Evolutionary conservation across 2,329 filamentous ascomycete species (phyloP).

Genomic region (Akanthomyces dipterigenus): DNA sequence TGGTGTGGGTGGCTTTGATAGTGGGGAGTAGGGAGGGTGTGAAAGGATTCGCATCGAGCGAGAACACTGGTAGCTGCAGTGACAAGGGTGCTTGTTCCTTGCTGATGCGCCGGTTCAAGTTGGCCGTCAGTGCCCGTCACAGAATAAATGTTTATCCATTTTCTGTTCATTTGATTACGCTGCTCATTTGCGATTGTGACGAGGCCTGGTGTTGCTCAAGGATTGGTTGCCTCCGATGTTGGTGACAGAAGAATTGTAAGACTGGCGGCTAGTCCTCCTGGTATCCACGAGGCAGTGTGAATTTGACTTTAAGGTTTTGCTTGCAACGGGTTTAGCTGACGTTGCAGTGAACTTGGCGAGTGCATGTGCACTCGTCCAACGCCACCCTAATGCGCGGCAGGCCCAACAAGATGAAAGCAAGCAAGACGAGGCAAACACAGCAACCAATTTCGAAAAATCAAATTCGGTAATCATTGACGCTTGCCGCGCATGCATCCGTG

Average conservation of each 20-base stretch:
- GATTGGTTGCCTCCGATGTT: neutral
- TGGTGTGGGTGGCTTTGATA: slow-evolving; percentile 3
- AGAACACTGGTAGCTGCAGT: neutral
- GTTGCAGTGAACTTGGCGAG: neutral
- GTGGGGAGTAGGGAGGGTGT: neutral
- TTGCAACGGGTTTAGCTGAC: neutral
- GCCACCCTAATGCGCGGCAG: neutral
- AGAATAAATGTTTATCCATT: neutral
- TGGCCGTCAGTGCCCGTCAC: neutral
- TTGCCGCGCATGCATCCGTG: neutral
- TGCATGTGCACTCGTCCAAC: neutral
- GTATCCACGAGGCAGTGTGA: neutral
- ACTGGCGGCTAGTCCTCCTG: neutral
- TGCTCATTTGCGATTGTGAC: neutral
- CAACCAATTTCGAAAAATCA: neutral
- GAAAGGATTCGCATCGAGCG: neutral
- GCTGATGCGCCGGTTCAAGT: neutral
- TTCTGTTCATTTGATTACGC: neutral
- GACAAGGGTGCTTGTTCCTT: neutral
- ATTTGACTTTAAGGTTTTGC: neutral
- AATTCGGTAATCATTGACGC: neutral
- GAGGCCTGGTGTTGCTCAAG: neutral
- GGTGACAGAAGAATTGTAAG: neutral
- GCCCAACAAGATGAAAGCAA: neutral
- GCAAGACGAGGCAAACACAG: neutral